A percentile compares a stretch with the other conserved stretches of the same genome.
phyloP scores from a whole-genome alignment of 192 early-diverging fungal genomes.

The Rhizophagus sp. region DNA sequence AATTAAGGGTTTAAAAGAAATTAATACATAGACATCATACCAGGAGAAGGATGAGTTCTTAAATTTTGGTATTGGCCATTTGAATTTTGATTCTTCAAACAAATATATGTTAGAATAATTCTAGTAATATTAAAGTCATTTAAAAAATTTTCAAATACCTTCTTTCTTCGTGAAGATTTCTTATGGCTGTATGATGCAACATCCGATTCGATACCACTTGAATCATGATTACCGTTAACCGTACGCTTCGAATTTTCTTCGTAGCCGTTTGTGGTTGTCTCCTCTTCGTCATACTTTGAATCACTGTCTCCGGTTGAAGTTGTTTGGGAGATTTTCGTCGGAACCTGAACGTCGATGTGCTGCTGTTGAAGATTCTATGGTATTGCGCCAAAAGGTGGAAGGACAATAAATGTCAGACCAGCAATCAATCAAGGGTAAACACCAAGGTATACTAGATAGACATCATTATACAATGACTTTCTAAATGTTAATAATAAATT shows the following conservation, averaged over 20 bases:
- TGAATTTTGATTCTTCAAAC: constrained; percentile 9
- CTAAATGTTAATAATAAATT: neutral
- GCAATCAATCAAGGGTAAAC: neutral
- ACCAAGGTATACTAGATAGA: neutral
- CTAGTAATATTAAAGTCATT: neutral
- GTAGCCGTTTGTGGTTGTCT: neutral
- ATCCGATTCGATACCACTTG: constrained; percentile 27
- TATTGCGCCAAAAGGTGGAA: neutral
- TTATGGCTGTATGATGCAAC: constrained; percentile 8
- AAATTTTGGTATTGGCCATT: constrained; percentile 23
- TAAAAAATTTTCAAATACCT: constrained; percentile 1
- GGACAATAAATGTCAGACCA: neutral
- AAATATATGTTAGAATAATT: neutral
- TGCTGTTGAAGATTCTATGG: neutral
- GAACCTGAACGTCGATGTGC: neutral
- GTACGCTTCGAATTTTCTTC: neutral
- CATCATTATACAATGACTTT: neutral
- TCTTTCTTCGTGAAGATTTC: constrained; percentile 12
- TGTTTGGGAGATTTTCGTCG: constrained; percentile 1
- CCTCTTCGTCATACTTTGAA: constrained; percentile 28
- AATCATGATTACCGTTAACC: constrained; percentile 1
- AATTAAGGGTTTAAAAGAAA: neutral
- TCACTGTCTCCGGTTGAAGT: constrained; percentile 28
- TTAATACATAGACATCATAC: neutral
- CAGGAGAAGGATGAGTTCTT: neutral